These are phyloP conservation scores for Aureobasidium vineae DNA, from an alignment of 2,329 filamentous ascomycete species.

Conservation along the genomic window DNA sequence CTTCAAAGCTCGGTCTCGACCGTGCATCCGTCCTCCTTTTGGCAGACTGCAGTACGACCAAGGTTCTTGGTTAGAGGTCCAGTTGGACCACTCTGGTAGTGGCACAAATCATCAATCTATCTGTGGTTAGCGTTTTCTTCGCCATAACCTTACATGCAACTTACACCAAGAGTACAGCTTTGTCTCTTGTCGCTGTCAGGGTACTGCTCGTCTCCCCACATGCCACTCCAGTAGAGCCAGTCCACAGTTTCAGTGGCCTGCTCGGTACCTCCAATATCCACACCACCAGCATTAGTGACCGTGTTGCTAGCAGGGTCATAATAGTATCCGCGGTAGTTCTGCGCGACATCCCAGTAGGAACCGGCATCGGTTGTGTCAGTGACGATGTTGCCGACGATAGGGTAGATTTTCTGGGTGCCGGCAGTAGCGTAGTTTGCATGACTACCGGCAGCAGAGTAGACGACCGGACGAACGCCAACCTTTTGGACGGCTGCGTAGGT, in stretches of 20 bases:
- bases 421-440: slow-evolving; percentile 11
- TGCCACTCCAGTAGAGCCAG: slow-evolving; percentile 14
- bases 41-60: not conserved
- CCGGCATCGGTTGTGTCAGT: slow-evolving; percentile 16
- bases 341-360: slow-evolving; percentile 10
- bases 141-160: not conserved
- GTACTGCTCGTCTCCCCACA: slow-evolving; percentile 23
- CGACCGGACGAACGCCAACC: not conserved
- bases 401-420: slow-evolving; percentile 8
- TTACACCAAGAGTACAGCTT: slow-evolving; percentile 17
- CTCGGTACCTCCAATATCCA: slow-evolving; percentile 1
- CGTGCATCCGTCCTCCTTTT: slow-evolving; percentile 1
- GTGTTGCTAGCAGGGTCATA: not conserved
- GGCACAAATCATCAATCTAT: slow-evolving; percentile 19
- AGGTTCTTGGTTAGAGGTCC: slow-evolving; percentile 18
- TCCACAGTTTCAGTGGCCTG: slow-evolving; percentile 1
- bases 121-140: not conserved
- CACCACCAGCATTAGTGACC: slow-evolving; percentile 17
- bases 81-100: slow-evolving; percentile 19
- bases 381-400: slow-evolving; percentile 12
- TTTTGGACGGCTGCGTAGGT: slow-evolving; percentile 19
- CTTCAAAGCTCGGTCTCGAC: not conserved
- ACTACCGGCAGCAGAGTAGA: slow-evolving; percentile 11
- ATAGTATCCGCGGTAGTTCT: slow-evolving; percentile 18
- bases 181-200: slow-evolving; percentile 8